These are phyloP conservation scores for Cunninghamia lanceolata DNA, from an alignment of 75 land plant genomes.

Conservation along the genomic window DNA sequence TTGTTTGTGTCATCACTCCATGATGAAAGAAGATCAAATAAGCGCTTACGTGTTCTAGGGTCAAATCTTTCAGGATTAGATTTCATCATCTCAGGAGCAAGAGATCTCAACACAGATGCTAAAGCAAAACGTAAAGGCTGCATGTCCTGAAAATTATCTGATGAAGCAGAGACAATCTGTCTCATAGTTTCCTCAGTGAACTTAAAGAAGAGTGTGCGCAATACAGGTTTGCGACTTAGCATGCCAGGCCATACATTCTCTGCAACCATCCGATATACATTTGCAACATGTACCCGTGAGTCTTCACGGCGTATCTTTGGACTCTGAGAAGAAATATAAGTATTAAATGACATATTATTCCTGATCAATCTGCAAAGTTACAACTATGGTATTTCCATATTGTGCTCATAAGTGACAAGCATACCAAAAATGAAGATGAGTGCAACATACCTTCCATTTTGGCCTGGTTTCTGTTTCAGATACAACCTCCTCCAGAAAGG, in stretches of 20 bases:
- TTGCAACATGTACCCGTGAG: conserved; percentile 84
- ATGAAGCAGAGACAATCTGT: conserved; percentile 45
- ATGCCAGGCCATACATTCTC: conserved; percentile 98
- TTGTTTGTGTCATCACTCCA: conserved; percentile 89
- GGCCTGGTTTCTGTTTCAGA: conserved; percentile 83
- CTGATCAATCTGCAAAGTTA: neutral
- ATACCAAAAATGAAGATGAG: neutral
- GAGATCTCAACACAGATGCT: conserved; percentile 80
- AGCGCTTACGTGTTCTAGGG: conserved; percentile 59
- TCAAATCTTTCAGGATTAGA: conserved; percentile 87
- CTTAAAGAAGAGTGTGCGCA: conserved; percentile 70
- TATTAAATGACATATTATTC: conserved; percentile 1
- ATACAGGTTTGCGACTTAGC: conserved; percentile 65
- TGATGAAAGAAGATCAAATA: conserved; percentile 90
- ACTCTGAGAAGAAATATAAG: conserved; percentile 51
- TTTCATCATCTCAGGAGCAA: conserved; percentile 93
- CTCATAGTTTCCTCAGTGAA: conserved; percentile 92
- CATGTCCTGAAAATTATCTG: conserved; percentile 85
- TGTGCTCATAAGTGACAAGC: neutral
- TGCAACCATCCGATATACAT: conserved; percentile 90
- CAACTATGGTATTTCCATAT: neutral
- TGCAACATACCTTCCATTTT: conserved; percentile 91
- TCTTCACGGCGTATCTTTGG: conserved; percentile 94
- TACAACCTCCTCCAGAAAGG: conserved; percentile 81
- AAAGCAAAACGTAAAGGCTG: conserved; percentile 89